These are phyloP conservation scores for Elongisporangium prolatum DNA, from an alignment of 352 stramenopile species.

Conservation along the genomic window DNA sequence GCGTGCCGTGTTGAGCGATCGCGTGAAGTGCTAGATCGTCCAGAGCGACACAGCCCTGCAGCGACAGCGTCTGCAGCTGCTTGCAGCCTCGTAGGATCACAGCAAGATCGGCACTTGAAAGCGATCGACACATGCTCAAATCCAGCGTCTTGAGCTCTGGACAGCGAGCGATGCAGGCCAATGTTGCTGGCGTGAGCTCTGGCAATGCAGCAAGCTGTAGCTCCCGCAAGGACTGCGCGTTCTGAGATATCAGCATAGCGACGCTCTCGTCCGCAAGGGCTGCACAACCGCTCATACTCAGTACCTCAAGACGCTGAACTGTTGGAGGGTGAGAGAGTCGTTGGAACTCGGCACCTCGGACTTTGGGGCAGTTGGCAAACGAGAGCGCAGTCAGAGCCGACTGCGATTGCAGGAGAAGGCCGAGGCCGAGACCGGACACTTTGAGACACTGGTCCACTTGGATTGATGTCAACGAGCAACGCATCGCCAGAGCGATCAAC, in stretches of 20 bases:
- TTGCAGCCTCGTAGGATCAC: slow-evolving; percentile 37
- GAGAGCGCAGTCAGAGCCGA: slow-evolving; percentile 38
- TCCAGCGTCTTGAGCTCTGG: slow-evolving; percentile 53
- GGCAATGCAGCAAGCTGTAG: slow-evolving; percentile 65
- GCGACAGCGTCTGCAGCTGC: slow-evolving; percentile 36
- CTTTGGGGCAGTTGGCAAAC: slow-evolving; percentile 61
- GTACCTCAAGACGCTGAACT: neutral
- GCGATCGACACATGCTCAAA: slow-evolving; percentile 66
- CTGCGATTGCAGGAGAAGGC: slow-evolving; percentile 55
- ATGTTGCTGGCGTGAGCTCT: slow-evolving; percentile 43
- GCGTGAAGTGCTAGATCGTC: slow-evolving; percentile 48
- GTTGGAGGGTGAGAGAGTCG: slow-evolving; percentile 6
- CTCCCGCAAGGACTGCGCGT: slow-evolving; percentile 37
- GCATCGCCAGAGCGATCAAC: slow-evolving; percentile 45
- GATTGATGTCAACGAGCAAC: slow-evolving; percentile 31
- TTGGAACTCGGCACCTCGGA: slow-evolving; percentile 43
- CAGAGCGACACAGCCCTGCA: slow-evolving; percentile 65
- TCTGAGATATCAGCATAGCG: slow-evolving; percentile 37
- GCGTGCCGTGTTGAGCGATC: slow-evolving; percentile 26
- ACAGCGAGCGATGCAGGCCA: slow-evolving; percentile 53
- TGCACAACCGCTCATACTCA: slow-evolving; percentile 56
- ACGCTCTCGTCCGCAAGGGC: slow-evolving; percentile 42
- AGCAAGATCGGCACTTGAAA: slow-evolving; percentile 52
- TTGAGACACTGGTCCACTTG: slow-evolving; percentile 63
- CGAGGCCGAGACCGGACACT: slow-evolving; percentile 49